Conservation (phyloP, 768 basidiomycete species). For the Dioszegia crocea region DNA sequence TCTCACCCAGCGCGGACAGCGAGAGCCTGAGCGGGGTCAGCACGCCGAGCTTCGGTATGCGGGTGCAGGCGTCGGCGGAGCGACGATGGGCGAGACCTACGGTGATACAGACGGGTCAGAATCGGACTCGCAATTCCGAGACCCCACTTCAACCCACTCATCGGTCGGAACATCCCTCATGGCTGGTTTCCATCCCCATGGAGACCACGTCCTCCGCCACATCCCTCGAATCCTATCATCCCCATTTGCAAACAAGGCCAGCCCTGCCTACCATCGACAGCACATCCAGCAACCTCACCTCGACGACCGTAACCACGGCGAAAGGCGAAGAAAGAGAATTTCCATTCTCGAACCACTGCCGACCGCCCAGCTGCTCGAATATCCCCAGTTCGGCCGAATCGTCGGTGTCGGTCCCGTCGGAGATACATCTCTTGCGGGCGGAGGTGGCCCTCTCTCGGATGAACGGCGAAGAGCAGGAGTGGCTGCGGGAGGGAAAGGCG, state of each 20-base stretch:
- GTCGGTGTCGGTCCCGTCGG: neutral
- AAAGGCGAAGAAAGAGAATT: neutral
- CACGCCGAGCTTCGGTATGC: constrained; percentile 8
- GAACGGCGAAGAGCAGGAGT: too few species aligned
- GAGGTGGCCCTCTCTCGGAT: too few species aligned
- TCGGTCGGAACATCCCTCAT: neutral
- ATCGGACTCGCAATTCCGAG: neutral
- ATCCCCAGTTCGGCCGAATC: constrained; percentile 6
- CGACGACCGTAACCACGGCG: neutral
- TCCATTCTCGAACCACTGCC: constrained; percentile 21
- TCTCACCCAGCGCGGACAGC: neutral
- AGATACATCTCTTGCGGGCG: neutral
- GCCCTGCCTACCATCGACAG: constrained; percentile 23
- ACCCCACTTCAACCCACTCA: neutral
- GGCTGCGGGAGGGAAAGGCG: neutral
- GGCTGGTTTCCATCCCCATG: neutral
- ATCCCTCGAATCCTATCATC: constrained; percentile 25
- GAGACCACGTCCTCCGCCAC: neutral
- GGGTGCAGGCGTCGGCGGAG: neutral
- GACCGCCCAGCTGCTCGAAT: constrained; percentile 21
- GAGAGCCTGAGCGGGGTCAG: neutral
- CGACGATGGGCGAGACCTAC: neutral
- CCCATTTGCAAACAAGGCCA: constrained; percentile 17
- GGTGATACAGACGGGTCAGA: neutral
- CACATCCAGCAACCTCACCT: neutral